phyloP scores from a whole-genome alignment of 1,284 basidiomycete species.

The Puccinia novopanici region DNA sequence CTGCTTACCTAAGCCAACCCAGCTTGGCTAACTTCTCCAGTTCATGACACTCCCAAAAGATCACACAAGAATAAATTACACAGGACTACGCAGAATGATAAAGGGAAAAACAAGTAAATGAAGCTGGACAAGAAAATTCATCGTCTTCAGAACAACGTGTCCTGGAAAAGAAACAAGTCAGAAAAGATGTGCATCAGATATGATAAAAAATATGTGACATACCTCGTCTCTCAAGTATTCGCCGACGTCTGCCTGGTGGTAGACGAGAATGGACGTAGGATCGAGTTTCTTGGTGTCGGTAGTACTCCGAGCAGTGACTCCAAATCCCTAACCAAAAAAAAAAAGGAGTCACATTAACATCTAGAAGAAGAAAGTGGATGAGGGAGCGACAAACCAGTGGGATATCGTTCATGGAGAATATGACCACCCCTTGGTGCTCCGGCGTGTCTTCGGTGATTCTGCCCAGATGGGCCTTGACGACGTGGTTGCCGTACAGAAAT shows the following conservation, averaged over 20 bases:
- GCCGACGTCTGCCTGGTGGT: slow-evolving; percentile 98
- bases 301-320: slow-evolving; percentile 93
- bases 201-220: slow-evolving; percentile 30
- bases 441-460: slow-evolving; percentile 98
- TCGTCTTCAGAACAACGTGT: too few species aligned
- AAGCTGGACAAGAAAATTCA: too few species aligned
- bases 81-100: too few species aligned
- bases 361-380: background rate
- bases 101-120: too few species aligned
- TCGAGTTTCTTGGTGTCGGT: slow-evolving; percentile 95
- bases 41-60: too few species aligned
- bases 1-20: too few species aligned
- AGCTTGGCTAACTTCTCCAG: too few species aligned
- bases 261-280: slow-evolving; percentile 96
- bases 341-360: background rate
- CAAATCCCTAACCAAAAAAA: slow-evolving; percentile 74
- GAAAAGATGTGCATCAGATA: background rate
- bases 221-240: slow-evolving; percentile 95
- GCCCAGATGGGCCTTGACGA: slow-evolving; percentile 97
- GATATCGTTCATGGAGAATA: slow-evolving; percentile 91
- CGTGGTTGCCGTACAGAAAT: slow-evolving; percentile 97
- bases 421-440: slow-evolving; percentile 96
- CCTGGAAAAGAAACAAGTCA: background rate
- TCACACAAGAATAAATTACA: too few species aligned
- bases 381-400: slow-evolving; percentile 81